Evolutionary conservation across 257 asterid species (phyloP), one percentile per base, ranked within the genome.

Genomic region (Apocynum venetum): DNA sequence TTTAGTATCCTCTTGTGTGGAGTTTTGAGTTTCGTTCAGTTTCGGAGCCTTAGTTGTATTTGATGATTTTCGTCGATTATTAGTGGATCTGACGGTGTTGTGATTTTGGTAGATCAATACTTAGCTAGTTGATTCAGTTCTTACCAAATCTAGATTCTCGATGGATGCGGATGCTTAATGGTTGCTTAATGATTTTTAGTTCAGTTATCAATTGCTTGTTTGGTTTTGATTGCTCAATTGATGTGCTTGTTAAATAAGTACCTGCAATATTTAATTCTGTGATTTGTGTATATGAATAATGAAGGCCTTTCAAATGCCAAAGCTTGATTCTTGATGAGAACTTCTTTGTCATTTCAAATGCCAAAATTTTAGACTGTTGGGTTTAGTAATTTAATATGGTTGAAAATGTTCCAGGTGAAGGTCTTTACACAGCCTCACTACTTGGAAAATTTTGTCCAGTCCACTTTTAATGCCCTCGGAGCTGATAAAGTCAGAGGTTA

Each of bases 391-490:
- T 71, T 77, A 51, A 31, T 12, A 61, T 83, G 59, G 73, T 76
- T 76, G 82, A 79, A 59, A 43, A 44, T 85, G 85, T 69, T 80
- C 81, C 96, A 95, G 97, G 99, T 95, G 81, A 95, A 91, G 86
- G 98, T 95, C 52, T 95, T 95, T 79, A 82, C 73, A 87, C 96
- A 95, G 84, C 92, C 96, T 72, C 90, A 91, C 82, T 95, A 95
- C 88, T 86, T 95, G 89, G 81, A 92, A 85, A 95, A 91, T 77
- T 95, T 95, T 86, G 97, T 95, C 74, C 97, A 95, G 79, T 66
- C 99, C 66, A 85, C 99, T 17, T 91, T 95, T 74, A 85, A 90
- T 87, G 99, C 99, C 72, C 97, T 93, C 71, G 98, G 94, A 82
- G 89, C 88, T 65, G 92, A 91, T 65, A 95, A 84, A 80, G 91